phyloP scores from a whole-genome alignment of 192 early-diverging fungal genomes.

The Linnemannia elongata region DNA sequence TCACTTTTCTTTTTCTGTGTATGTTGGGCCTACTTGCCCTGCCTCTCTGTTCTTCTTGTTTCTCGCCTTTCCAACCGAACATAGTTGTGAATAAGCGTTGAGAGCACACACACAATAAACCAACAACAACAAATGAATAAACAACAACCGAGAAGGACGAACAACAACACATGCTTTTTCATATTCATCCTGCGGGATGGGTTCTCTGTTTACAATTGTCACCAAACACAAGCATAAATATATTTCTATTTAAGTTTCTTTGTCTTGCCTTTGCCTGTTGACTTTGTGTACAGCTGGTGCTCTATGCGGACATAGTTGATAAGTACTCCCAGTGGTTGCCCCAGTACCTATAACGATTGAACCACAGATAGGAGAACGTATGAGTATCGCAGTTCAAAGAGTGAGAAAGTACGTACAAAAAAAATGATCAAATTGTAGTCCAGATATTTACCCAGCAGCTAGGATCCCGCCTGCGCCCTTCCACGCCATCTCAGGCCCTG shows the following conservation, averaged over 20 bases:
- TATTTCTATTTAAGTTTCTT: not conserved
- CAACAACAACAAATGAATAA: not conserved
- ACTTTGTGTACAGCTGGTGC: not conserved
- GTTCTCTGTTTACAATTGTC: too few relatives aligned
- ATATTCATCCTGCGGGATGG: not conserved
- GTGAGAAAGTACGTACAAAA: not conserved
- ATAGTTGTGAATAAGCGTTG: not conserved
- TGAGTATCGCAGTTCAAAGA: not conserved
- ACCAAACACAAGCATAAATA: not conserved
- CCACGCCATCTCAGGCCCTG: slow-evolving; percentile 60
- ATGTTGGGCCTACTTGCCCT: not conserved
- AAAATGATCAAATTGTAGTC: not conserved
- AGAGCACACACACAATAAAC: not conserved
- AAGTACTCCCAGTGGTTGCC: slow-evolving; percentile 51
- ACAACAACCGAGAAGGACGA: too few relatives aligned
- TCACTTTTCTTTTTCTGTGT: not conserved
- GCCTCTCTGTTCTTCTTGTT: not conserved
- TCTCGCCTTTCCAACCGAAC: not conserved
- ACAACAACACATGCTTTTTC: not conserved
- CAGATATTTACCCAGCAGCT: slow-evolving; percentile 61
- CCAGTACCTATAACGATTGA: slow-evolving; percentile 33
- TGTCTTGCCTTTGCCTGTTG: not conserved
- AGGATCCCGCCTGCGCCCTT: slow-evolving; percentile 66
- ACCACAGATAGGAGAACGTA: not conserved
- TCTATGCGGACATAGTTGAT: slow-evolving; percentile 35